phyloP scores from a whole-genome alignment of 768 basidiomycete genomes.

The Suillus cothurnatus region DNA sequence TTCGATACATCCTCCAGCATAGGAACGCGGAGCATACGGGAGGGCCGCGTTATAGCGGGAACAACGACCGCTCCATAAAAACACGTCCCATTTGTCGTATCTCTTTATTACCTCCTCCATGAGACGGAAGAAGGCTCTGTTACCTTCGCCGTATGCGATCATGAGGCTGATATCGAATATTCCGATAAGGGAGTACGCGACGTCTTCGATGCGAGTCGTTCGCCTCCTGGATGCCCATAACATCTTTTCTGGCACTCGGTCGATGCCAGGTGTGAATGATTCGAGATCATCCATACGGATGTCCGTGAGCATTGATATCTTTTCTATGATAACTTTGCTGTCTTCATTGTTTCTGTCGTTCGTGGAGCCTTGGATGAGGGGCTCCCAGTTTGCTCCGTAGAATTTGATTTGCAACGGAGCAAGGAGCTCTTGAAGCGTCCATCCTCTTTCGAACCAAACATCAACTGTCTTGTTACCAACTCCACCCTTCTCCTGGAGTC shows the following conservation, averaged over 20 bases:
- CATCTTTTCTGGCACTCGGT: slow-evolving; percentile 12
- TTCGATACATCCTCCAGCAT: neutral
- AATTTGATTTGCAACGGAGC: slow-evolving; percentile 21
- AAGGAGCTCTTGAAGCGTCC: slow-evolving; percentile 18
- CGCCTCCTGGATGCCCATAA: slow-evolving; percentile 21
- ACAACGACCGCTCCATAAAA: slow-evolving; percentile 12
- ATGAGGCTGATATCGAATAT: slow-evolving; percentile 18
- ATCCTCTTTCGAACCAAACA: slow-evolving; percentile 22
- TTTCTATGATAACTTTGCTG: neutral
- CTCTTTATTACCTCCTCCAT: slow-evolving; percentile 13
- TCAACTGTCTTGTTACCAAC: neutral
- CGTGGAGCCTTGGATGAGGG: slow-evolving; percentile 8
- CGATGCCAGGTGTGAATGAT: slow-evolving; percentile 10
- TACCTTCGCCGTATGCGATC: slow-evolving; percentile 21
- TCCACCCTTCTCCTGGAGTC: neutral
- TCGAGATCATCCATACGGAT: slow-evolving; percentile 8
- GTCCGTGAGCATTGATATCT: slow-evolving; percentile 6
- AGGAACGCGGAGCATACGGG: slow-evolving; percentile 6
- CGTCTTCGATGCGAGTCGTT: slow-evolving; percentile 22
- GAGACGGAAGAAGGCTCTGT: slow-evolving; percentile 20
- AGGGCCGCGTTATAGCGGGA: slow-evolving; percentile 12
- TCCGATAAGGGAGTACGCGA: slow-evolving; percentile 20
- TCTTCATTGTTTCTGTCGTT: neutral
- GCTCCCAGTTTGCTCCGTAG: slow-evolving; percentile 17
- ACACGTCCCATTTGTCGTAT: slow-evolving; percentile 13